These are phyloP conservation scores for Vigna radiata DNA, from an alignment of 306 rosid genomes.

Conservation along the genomic window DNA sequence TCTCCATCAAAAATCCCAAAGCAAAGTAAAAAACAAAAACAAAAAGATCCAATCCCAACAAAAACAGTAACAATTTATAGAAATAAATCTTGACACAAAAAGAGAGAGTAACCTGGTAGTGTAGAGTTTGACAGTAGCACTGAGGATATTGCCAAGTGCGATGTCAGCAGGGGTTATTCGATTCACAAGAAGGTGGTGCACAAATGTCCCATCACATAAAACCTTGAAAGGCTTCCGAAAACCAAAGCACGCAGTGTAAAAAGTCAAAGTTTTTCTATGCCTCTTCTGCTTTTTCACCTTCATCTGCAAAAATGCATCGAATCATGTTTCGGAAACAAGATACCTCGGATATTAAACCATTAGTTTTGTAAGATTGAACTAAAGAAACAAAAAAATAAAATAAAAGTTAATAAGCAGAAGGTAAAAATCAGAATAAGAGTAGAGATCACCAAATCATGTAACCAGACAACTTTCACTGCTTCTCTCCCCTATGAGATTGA, in stretches of 20 bases:
- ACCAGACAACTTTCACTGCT: no score
- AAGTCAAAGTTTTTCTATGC: slow-evolving; percentile 72
- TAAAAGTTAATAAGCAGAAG: no score
- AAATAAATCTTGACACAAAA: no score
- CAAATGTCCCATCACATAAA: slow-evolving; percentile 80
- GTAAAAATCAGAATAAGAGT: no score
- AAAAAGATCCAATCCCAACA: no score
- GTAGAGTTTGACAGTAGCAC: slow-evolving; percentile 50
- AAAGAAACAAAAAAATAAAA: not conserved
- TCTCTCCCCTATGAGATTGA: no score
- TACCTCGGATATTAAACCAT: not conserved
- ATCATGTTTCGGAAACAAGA: not conserved
- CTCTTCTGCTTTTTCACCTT: slow-evolving; percentile 72
- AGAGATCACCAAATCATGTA: no score
- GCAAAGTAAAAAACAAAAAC: no score
- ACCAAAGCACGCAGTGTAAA: slow-evolving; percentile 77
- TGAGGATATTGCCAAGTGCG: slow-evolving; percentile 62
- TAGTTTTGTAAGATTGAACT: not conserved
- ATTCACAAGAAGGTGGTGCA: slow-evolving; percentile 71
- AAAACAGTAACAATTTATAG: no score
- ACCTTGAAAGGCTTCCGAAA: slow-evolving; percentile 78
- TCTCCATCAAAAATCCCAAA: no score
- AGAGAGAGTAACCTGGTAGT: no score
- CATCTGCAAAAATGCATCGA: slow-evolving; percentile 55
- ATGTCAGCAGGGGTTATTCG: slow-evolving; percentile 72